phyloP scores from a whole-genome alignment of 139 green algal species.

The Picochlorum sp. region DNA sequence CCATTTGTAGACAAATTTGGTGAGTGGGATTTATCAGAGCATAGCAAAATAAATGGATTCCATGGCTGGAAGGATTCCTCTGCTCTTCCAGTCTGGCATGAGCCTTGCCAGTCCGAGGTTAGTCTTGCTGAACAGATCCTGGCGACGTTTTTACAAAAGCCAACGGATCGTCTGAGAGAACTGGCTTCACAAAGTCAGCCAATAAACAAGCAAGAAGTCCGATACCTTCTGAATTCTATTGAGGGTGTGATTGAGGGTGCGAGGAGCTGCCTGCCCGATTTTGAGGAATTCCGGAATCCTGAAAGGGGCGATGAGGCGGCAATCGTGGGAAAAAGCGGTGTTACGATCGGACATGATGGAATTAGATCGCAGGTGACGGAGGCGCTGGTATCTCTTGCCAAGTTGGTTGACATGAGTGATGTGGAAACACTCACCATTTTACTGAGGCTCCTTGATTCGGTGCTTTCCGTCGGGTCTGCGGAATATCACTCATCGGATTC shows the following conservation, averaged over 20 bases:
- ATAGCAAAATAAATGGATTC: slow-evolving; percentile 2
- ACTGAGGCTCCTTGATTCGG: background rate
- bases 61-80: slow-evolving; percentile 16
- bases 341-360: background rate
- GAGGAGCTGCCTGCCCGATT: slow-evolving; percentile 29
- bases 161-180: slow-evolving; percentile 11
- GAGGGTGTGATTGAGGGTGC: slow-evolving; percentile 30
- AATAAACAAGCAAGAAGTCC: slow-evolving; percentile 9
- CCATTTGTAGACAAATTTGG: slow-evolving; percentile 27
- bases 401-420: slow-evolving; percentile 1
- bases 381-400: background rate
- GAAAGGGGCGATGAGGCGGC: background rate
- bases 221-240: slow-evolving; percentile 27
- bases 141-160: background rate
- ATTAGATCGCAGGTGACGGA: background rate
- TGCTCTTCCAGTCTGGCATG: slow-evolving; percentile 12
- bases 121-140: slow-evolving; percentile 6
- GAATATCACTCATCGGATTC: slow-evolving; percentile 9
- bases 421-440: slow-evolving; percentile 1
- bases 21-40: background rate
- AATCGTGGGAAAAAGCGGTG: background rate
- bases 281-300: background rate
- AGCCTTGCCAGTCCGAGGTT: slow-evolving; percentile 13
- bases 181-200: background rate
- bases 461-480: background rate